Percentiles rank a stretch among this genome's conserved stretches.
These are phyloP conservation scores for Globisporangium recalcitrans DNA, from an alignment of 352 stramenopile genomes.

Conservation along the genomic window DNA sequence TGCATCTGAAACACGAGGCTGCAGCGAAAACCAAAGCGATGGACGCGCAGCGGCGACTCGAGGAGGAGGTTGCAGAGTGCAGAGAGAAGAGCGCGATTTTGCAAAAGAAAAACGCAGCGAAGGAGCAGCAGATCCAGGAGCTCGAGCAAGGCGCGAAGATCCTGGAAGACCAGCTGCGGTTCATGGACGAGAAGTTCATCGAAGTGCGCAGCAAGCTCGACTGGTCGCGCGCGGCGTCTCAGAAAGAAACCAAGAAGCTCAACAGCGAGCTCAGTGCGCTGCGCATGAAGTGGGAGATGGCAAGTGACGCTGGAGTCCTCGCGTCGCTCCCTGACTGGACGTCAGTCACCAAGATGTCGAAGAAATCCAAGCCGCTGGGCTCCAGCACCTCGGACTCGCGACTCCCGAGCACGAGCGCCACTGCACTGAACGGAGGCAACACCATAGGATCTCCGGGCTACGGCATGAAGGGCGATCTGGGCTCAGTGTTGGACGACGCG, in stretches of 20 bases:
- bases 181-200: conserved; percentile 98
- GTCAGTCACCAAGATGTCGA: conserved; percentile 22
- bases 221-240: conserved; percentile 85
- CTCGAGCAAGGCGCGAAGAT: conserved; percentile 92
- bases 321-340: conserved; percentile 45
- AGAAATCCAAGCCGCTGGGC: conserved; percentile 35
- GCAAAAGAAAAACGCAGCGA: conserved; percentile 73
- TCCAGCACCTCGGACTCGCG: conserved; percentile 48
- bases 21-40: conserved; percentile 88
- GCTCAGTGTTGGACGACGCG: conserved; percentile 26
- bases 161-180: conserved; percentile 92
- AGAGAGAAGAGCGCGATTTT: conserved; percentile 55
- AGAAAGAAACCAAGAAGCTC: conserved; percentile 80
- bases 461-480: conserved; percentile 8
- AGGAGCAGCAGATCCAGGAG: conserved; percentile 87
- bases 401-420: conserved; percentile 20
- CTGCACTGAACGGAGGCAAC: neutral
- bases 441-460: conserved; percentile 17
- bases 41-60: conserved; percentile 62
- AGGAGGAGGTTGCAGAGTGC: conserved; percentile 77
- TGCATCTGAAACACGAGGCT: conserved; percentile 94
- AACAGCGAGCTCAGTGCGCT: conserved; percentile 50
- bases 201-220: conserved; percentile 95
- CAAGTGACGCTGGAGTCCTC: conserved; percentile 48
- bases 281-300: conserved; percentile 75